These are phyloP conservation scores for Fomes fomentarius DNA, from an alignment of 1,284 basidiomycete genomes.

Conservation along the genomic window DNA sequence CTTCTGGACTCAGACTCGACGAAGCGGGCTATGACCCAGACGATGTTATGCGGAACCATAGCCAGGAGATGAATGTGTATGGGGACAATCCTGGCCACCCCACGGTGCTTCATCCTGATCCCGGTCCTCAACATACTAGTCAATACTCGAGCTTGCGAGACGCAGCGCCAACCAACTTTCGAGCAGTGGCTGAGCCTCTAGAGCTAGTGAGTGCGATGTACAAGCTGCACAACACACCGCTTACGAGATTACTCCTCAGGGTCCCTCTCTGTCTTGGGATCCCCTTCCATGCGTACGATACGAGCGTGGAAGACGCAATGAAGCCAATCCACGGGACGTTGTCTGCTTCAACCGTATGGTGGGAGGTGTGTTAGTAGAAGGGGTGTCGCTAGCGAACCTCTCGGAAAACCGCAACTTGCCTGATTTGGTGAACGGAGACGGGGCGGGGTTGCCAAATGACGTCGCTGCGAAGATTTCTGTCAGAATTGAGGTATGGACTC, in stretches of 20 bases:
- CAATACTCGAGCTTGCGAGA: neutral
- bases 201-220: too few relatives aligned
- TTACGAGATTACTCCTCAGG: too few relatives aligned
- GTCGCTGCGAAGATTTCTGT: slow-evolving; percentile 4
- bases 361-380: too few relatives aligned
- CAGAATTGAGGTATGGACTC: neutral
- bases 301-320: neutral
- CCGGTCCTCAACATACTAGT: neutral
- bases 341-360: neutral
- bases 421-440: neutral
- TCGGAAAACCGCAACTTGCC: neutral
- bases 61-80: too few relatives aligned
- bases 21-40: too few relatives aligned
- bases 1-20: too few relatives aligned
- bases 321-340: neutral
- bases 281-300: neutral
- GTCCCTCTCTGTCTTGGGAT: neutral
- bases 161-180: too few relatives aligned
- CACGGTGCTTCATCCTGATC: too few relatives aligned
- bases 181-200: neutral
- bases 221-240: too few relatives aligned
- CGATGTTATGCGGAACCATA: too few relatives aligned
- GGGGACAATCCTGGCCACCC: too few relatives aligned
- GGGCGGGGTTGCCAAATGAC: neutral
- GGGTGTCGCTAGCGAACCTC: neutral